Percentiles rank a stretch among this genome's conserved stretches.
Conservation (phyloP, 805 yeast species). For the Lachancea lanzarotensis region DNA sequence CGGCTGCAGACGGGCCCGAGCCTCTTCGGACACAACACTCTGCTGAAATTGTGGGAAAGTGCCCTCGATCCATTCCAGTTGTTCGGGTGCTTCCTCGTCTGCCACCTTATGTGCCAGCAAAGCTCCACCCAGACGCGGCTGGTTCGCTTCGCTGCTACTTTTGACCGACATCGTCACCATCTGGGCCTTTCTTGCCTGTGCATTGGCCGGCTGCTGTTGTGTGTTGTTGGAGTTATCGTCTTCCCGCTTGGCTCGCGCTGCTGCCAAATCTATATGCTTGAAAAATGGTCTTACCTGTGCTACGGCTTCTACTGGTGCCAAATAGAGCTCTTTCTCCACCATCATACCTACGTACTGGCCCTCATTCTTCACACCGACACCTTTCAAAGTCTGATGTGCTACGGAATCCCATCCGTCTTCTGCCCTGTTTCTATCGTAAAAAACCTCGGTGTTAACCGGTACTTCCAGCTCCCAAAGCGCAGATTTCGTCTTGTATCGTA, state of each 20-base stretch:
- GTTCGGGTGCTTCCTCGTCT: slow-evolving; percentile 50
- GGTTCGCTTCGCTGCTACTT: slow-evolving; percentile 48
- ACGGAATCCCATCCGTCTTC: slow-evolving; percentile 56
- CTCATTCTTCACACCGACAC: slow-evolving; percentile 52
- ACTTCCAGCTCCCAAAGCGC: slow-evolving; percentile 67
- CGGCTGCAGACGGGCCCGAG: slow-evolving; percentile 21
- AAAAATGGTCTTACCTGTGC: slow-evolving; percentile 80
- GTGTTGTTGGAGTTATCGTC: slow-evolving; percentile 31
- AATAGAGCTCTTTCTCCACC: slow-evolving; percentile 46
- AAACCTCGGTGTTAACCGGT: slow-evolving; percentile 62
- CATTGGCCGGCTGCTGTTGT: slow-evolving; percentile 34
- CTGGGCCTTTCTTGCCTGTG: slow-evolving; percentile 40
- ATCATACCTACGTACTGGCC: slow-evolving; percentile 47
- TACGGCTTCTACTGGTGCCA: slow-evolving; percentile 59
- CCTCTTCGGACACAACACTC: slow-evolving; percentile 18
- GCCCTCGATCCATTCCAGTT: slow-evolving; percentile 42
- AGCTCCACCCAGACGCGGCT: slow-evolving; percentile 63
- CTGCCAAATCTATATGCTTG: slow-evolving; percentile 54
- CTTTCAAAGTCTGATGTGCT: slow-evolving; percentile 56
- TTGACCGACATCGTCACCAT: slow-evolving; percentile 76
- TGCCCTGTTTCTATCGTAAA: slow-evolving; percentile 59
- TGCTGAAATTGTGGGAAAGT: slow-evolving; percentile 29
- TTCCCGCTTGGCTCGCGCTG: slow-evolving; percentile 2
- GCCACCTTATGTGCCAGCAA: slow-evolving; percentile 54
- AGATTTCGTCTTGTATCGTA: slow-evolving; percentile 55